Base-by-base conservation (phyloP, 2,329 filamentous ascomycete species). In the Magnaporthiopsis poae region DNA sequence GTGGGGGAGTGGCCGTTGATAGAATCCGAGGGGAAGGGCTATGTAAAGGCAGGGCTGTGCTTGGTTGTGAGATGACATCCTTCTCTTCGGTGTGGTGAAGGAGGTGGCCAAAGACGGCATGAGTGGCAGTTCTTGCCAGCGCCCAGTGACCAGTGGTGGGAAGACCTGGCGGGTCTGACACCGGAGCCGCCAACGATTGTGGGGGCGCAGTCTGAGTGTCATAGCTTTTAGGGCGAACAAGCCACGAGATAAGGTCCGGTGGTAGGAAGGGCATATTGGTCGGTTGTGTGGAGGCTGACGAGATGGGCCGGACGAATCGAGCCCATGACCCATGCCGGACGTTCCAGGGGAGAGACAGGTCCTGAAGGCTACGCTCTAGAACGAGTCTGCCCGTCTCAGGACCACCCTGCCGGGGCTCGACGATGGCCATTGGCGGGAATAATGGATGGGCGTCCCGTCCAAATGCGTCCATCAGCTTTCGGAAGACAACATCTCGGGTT, bases 41-140 rank as follows among this genome's bases (percentile, higher is more conserved):
- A 63, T 39, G 21, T 63, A 67, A 25, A 11, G 60, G 35, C 15
- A 35, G 29, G 5, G 27, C 25, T 33, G 36, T 12, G 11, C 29
- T 15, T 12, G 29, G 52, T 11, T 21, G 36, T 7, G 33, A 56
- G 21, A 35, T 52, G 31, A 18, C 8, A 25, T 35, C 11, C 29
- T 2, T 12, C 11, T 61, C 56, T 65, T 27, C 21, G 35, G 27
- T 9, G 56, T 31, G 63, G 68, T 82, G 80, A 0, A 86, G 77
- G 46, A 86, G 69, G 65, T 83, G 80, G 25, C 84, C 84, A 69
- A 86, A 86, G 2, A 77, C 75, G 13, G 82, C 82, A 2, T 33
- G 25, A 2, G 64, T 61, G 21, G 64, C 7, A 18, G 56, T 65
- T 15, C n/a, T 29, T n/a, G 59, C 60, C 15, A 18, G n/a, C 18